Conservation (phyloP, 371 early-diverging fungal genomes). For the Mortierella sp. region DNA sequence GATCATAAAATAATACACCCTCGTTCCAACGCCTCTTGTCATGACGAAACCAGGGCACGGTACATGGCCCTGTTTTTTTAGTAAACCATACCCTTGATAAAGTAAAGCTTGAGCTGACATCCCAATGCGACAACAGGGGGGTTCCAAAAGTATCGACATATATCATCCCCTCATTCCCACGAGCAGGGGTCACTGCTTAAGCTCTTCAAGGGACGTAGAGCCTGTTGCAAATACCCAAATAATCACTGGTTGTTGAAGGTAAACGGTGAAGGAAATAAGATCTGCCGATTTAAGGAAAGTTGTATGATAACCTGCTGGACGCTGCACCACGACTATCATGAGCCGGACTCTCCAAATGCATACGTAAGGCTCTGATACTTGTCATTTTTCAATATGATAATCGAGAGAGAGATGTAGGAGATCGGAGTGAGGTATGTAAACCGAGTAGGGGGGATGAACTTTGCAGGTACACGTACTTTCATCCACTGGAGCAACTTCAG, state of each 20-base stretch:
- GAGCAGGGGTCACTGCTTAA: constrained; percentile 19
- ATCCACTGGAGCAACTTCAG: constrained; percentile 61
- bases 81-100: not conserved
- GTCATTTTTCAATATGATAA: not conserved
- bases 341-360: not conserved
- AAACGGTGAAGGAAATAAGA: no score
- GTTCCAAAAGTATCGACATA: not conserved
- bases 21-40: not conserved
- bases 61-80: not conserved
- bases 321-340: not conserved
- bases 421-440: no score
- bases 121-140: not conserved
- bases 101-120: not conserved
- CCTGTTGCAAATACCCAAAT: not conserved
- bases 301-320: no score
- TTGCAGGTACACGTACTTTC: constrained; percentile 72
- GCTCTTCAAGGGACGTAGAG: not conserved
- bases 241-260: no score
- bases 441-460: not conserved
- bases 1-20: not conserved
- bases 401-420: not conserved
- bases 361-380: not conserved
- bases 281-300: no score
- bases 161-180: constrained; percentile 25
- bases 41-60: not conserved